Conservation (phyloP, 1,284 basidiomycete species). For the Wallemia hederae region DNA sequence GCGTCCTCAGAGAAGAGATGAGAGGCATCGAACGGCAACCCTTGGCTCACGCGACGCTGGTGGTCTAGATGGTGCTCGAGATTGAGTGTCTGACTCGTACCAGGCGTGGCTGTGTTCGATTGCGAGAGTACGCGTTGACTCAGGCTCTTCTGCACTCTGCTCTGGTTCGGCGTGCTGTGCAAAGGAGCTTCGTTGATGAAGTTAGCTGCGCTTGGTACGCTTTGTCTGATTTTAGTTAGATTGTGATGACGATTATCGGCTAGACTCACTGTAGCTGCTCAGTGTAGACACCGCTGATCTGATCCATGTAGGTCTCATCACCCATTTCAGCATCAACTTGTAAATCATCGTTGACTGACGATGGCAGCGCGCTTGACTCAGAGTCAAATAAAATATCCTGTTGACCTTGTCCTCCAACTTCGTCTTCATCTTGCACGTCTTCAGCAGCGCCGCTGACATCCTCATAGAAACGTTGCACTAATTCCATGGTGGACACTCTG, state of each 20-base stretch:
- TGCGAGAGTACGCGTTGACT: background rate
- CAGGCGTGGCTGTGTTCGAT: background rate
- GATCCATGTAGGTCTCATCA: background rate
- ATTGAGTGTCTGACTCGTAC: background rate
- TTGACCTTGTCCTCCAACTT: no score
- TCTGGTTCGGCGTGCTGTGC: background rate
- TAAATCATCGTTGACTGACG: no score
- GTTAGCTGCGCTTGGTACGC: background rate
- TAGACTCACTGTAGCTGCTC: background rate
- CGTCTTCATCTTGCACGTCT: no score
- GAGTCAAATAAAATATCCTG: no score
- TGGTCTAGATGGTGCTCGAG: background rate
- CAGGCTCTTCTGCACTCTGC: background rate
- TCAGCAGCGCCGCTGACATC: no score
- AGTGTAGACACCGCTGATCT: background rate
- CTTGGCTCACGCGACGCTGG: background rate
- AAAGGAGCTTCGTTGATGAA: background rate
- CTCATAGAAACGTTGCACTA: no score
- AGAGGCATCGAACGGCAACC: background rate
- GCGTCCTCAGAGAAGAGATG: background rate
- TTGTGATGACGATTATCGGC: background rate
- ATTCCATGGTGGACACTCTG: background rate
- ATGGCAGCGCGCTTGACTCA: no score
- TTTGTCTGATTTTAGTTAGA: background rate
- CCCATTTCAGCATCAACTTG: background rate